Evolutionary conservation across 129 eudicot species (phyloP), one percentile per base, ranked within the genome.

Genomic region (Flaveria bidentis): DNA sequence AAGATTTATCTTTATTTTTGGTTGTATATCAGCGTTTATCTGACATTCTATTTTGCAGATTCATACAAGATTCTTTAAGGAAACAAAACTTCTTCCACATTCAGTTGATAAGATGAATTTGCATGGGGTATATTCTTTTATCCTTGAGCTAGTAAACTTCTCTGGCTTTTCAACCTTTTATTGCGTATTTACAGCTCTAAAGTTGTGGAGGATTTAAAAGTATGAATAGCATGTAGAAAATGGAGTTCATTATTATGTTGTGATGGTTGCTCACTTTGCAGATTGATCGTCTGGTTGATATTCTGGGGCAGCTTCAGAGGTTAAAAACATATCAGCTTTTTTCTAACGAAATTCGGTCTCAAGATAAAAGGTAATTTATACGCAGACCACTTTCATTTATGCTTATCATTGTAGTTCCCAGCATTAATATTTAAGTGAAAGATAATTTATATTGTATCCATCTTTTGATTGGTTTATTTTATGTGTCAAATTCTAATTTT

Each of bases 251-350:
- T 46, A 26, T 20, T 2, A 66, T 76, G 16, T 16, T 46, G 36
- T 69, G 71, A 55, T 12, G 11, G 16, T 65, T 71, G 68, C 26
- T 51, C 64, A 53, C 18, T 68, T 58, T 72, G 46, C 81, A 90
- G 98, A 84, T 93, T 82, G 92, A 83, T 74, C 46, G 12, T 53
- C 41, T 90, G 83, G 82, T 85, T 70, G 88, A 85, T 81, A 61
- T 67, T 76, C 30, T 93, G 77, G 65, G 73, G 57, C 79, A 76
- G 78, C 81, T 80, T 81, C 86, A 84, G 87, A 87, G 76, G 88
- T 76, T 76, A 55, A 81, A 88, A 76, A 81, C 80, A 52, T 90
- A 90, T 75, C 76, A 83, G 67, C 72, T 85, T 58, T 81, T 90
- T 46, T 62, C 69, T 74, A 69, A 47, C 81, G 85, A 82, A 69